Conservation (phyloP, 192 early-diverging fungal genomes). For the Endogone sp. region DNA sequence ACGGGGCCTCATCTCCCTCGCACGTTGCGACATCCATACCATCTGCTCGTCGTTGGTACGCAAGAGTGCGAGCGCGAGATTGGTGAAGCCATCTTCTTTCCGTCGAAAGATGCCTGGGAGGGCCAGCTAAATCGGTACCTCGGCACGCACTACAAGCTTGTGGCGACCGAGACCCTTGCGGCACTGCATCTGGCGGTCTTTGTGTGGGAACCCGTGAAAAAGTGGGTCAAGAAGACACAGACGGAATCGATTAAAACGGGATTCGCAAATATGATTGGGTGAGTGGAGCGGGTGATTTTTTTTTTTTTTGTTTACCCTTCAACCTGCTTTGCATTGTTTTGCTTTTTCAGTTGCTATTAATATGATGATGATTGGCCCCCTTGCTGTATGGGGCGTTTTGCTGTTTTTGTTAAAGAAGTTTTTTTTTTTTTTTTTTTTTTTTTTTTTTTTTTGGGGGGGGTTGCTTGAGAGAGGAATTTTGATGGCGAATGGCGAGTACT, state of each 20-base stretch:
- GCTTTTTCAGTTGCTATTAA: too few relatives aligned
- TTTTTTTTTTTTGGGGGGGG: too few relatives aligned
- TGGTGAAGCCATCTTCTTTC: conserved; percentile 41
- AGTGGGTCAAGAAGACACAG: conserved; percentile 28
- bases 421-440: too few relatives aligned
- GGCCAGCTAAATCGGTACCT: conserved; percentile 23
- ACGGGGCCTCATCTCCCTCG: conserved; percentile 14
- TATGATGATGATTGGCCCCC: too few relatives aligned
- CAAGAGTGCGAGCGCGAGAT: conserved; percentile 56
- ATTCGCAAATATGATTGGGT: conserved; percentile 29
- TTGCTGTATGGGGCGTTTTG: too few relatives aligned
- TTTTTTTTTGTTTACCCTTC: conserved; percentile 2
- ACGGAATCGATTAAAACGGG: conserved; percentile 22
- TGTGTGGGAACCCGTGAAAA: conserved; percentile 36
- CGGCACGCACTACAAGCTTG: conserved; percentile 36
- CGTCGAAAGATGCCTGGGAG: conserved; percentile 49
- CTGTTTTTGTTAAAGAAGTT: too few relatives aligned
- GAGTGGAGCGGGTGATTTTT: not conserved
- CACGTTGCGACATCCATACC: conserved; percentile 32
- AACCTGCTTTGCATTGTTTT: not conserved
- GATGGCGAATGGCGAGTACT: too few relatives aligned
- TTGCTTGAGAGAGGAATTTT: too few relatives aligned
- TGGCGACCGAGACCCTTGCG: conserved; percentile 48
- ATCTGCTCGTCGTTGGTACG: conserved; percentile 48
- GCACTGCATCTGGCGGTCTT: conserved; percentile 47